Conservation (phyloP, 805 yeast genomes). For the Saturnispora hagleri region DNA sequence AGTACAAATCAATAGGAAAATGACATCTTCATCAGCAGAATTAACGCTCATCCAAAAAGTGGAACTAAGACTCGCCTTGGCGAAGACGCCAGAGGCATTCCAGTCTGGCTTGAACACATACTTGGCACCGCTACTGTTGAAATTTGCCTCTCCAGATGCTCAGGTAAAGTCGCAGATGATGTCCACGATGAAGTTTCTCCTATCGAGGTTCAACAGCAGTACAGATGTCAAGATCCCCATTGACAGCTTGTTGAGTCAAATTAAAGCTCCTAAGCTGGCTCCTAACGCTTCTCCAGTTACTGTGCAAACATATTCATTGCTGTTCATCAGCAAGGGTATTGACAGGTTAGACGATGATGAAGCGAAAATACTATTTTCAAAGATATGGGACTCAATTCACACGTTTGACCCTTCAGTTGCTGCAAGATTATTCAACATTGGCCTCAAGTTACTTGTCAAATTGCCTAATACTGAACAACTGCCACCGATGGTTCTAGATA, state of each 20-base stretch:
- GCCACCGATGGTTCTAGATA: constrained; percentile 29
- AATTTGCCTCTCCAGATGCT: constrained; percentile 61
- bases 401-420: constrained; percentile 20
- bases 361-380: constrained; percentile 36
- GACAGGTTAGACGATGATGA: constrained; percentile 39
- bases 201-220: constrained; percentile 56
- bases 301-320: constrained; percentile 52
- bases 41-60: constrained; percentile 61
- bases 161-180: constrained; percentile 56
- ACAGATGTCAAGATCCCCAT: constrained; percentile 54
- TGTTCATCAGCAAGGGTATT: constrained; percentile 61
- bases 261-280: constrained; percentile 42
- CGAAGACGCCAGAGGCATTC: constrained; percentile 57
- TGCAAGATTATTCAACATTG: constrained; percentile 53
- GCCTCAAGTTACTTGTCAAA: constrained; percentile 40
- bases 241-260: constrained; percentile 53
- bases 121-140: constrained; percentile 69
- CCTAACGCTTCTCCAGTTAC: constrained; percentile 34
- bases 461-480: not conserved
- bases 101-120: constrained; percentile 51
- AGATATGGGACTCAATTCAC: constrained; percentile 39
- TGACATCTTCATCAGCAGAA: constrained; percentile 29
- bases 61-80: constrained; percentile 72
- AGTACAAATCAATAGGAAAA: not conserved
- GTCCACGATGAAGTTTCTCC: constrained; percentile 54